These are phyloP conservation scores for Schizothecium vesticola DNA, from an alignment of 495 filamentous ascomycete genomes.

Conservation along the genomic window DNA sequence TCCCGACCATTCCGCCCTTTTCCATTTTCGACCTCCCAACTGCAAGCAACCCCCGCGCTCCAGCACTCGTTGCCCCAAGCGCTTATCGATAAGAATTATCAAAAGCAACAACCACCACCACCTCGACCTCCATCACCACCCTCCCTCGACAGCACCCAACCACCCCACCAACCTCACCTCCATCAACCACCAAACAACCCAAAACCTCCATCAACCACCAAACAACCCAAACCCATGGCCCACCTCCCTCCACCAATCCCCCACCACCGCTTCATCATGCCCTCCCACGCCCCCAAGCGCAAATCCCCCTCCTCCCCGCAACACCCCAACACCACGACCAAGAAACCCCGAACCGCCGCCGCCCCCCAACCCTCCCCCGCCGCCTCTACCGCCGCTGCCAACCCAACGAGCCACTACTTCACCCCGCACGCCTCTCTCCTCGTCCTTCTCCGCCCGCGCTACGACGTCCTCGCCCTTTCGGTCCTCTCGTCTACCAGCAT, in stretches of 20 bases:
- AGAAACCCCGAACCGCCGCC: conserved; percentile 16
- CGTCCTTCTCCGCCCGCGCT: conserved; percentile 23
- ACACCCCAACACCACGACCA: background rate
- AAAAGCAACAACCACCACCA: background rate
- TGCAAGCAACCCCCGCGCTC: background rate
- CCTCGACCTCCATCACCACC: background rate
- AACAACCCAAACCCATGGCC: background rate
- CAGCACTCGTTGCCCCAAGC: background rate
- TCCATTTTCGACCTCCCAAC: background rate
- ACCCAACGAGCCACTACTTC: conserved; percentile 13
- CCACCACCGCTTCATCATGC: background rate
- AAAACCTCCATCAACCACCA: background rate
- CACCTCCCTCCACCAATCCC: background rate
- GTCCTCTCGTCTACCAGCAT: conserved; percentile 55
- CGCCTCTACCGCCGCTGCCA: conserved; percentile 1
- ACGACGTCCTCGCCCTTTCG: conserved; percentile 38
- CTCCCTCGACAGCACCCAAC: background rate
- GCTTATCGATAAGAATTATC: background rate
- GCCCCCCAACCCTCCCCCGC: background rate
- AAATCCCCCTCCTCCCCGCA: background rate
- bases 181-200: background rate
- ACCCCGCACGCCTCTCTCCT: conserved; percentile 25
- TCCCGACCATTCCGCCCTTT: background rate
- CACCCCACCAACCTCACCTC: background rate
- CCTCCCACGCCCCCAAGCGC: background rate